Percentiles rank a stretch among this genome's conserved stretches.
Evolutionary conservation across 305 asterid species (phyloP).

Genomic region (Caryopteris hybrid): DNA sequence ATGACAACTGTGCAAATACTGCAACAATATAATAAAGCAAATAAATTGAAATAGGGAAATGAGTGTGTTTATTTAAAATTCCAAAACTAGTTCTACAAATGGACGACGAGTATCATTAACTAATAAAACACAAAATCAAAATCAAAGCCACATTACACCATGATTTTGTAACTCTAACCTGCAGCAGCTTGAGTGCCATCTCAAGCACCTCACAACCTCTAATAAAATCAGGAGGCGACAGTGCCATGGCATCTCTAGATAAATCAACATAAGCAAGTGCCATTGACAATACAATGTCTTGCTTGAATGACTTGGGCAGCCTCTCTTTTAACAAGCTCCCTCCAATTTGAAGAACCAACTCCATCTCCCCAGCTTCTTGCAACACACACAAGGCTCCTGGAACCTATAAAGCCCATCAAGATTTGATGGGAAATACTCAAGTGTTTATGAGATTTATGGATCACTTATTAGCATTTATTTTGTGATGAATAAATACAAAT

Average conservation of each 20-base stretch:
- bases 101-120: neutral
- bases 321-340: constrained; percentile 81
- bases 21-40: neutral
- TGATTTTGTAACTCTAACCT: constrained; percentile 41
- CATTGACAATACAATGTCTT: constrained; percentile 86
- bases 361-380: constrained; percentile 94
- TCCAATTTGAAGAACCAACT: constrained; percentile 84
- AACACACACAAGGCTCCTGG: constrained; percentile 88
- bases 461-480: neutral
- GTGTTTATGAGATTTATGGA: neutral
- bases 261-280: constrained; percentile 91
- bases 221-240: constrained; percentile 81
- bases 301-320: constrained; percentile 88
- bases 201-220: constrained; percentile 88
- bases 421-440: neutral
- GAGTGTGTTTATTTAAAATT: neutral
- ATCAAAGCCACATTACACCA: neutral
- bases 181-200: constrained; percentile 82
- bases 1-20: neutral
- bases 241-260: constrained; percentile 90
- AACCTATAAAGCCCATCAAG: constrained; percentile 44
- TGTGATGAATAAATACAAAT: neutral
- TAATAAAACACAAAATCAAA: neutral
- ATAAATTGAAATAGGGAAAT: neutral
- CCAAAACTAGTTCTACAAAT: neutral